Base-by-base conservation (phyloP, 805 yeast genomes). In the Ogataea paraovalis region DNA sequence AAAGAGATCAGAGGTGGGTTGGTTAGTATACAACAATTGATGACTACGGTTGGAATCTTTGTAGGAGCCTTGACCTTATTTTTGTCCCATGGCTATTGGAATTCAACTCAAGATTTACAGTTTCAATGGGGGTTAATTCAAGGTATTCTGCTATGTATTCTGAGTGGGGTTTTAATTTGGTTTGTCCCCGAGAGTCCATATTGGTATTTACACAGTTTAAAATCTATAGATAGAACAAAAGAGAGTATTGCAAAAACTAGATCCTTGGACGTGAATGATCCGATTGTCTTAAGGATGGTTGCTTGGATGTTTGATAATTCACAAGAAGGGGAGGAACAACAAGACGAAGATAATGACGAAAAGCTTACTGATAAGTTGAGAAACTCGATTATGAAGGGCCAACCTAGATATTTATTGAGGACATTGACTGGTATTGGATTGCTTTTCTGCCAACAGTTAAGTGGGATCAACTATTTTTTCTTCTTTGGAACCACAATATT, bases 401-500 rank as follows among this genome's bases (percentile, higher is more conserved):
- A 65, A 45, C 70, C 69, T 16, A 62, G 51, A 41, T 64, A 60
- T 36, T 43, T 64, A 6, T 32, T 52, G 16, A 55, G 71, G 39
- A 53, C 61, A 1, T 18, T 66, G 1, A 58, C 65, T 0, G 72
- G 72, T 0, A 55, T 65, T 36, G 38, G 52, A 3, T 42, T 68
- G 5, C 47, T 61, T 30, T 57, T 58, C 38, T 58, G 66, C 32
- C 72, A 68, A 52, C 88, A 83, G 60, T 71, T 80, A 57, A 73
- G 80, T 28, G 89, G 89, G 50, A 75, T 81, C 46, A 83, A 83
- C 66, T 83, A 80, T 65, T 80, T 83, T 54, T 81, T 83, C 69
- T 82, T 80, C 64, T 83, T 77, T 55, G 83, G 85, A 41, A 76
- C 83, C n/a, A 66, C 76, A 10, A 73, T 83, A 48, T 82, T 84